Conservation (phyloP, 768 basidiomycete genomes). For the Tulasnella sp. region DNA sequence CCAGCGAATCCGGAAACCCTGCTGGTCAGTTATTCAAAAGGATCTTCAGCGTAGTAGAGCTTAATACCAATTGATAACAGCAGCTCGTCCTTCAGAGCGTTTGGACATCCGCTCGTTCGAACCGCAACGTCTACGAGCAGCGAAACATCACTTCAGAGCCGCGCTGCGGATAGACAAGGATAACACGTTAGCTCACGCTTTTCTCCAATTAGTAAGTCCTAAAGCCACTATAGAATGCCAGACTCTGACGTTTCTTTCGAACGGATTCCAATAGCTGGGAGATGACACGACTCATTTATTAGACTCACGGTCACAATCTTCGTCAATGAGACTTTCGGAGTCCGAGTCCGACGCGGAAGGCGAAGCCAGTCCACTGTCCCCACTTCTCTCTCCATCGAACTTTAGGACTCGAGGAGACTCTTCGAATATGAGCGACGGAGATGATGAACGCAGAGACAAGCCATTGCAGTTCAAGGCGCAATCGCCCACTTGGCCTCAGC, state of each 20-base stretch:
- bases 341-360: background rate
- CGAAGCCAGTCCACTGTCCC: background rate
- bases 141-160: background rate
- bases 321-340: background rate
- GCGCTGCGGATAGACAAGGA: slow-evolving; percentile 1
- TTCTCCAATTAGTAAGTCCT: background rate
- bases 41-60: background rate
- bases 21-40: too few species aligned
- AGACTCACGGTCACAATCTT: background rate
- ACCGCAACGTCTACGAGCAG: background rate
- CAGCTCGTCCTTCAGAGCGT: background rate
- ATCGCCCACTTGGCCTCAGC: too few species aligned
- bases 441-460: too few species aligned
- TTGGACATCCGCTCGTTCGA: background rate
- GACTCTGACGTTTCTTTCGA: background rate
- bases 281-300: background rate
- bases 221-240: background rate
- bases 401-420: background rate
- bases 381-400: background rate
- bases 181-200: background rate
- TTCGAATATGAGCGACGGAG: too few species aligned
- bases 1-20: too few species aligned
- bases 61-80: background rate
- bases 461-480: too few species aligned
- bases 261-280: background rate